phyloP scores from a whole-genome alignment of 2,329 filamentous ascomycete species.

The Pleoardoris graminearum region DNA sequence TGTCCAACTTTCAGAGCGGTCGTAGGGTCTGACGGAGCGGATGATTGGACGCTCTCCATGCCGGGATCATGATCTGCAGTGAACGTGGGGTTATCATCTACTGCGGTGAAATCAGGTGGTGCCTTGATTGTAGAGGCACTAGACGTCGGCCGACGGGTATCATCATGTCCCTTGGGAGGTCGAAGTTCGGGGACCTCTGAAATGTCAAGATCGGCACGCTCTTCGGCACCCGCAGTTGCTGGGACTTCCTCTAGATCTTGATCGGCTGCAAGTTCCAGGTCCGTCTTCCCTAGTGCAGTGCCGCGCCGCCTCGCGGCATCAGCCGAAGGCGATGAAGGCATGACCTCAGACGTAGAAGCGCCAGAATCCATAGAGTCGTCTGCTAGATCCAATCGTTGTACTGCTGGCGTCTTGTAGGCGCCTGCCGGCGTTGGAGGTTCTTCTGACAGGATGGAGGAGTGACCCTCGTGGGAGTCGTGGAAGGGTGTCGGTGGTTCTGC shows the following conservation, averaged over 20 bases:
- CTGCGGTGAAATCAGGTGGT: constrained; percentile 37
- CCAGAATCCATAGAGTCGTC: constrained; percentile 34
- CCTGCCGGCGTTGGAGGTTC: constrained; percentile 46
- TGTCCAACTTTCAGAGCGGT: constrained; percentile 39
- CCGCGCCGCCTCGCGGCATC: constrained; percentile 45
- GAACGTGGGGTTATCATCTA: constrained; percentile 36
- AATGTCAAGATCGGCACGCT: not conserved
- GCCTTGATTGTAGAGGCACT: constrained; percentile 45
- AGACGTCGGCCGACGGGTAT: constrained; percentile 39
- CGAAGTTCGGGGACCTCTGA: not conserved
- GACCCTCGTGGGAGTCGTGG: constrained; percentile 19
- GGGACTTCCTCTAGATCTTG: constrained; percentile 11
- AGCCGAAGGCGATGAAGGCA: constrained; percentile 50
- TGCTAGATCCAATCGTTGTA: constrained; percentile 27
- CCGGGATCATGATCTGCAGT: constrained; percentile 35
- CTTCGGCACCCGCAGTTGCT: constrained; percentile 14
- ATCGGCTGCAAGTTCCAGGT: constrained; percentile 4
- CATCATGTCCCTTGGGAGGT: constrained; percentile 16
- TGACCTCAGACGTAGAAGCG: constrained; percentile 35
- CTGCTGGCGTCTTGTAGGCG: constrained; percentile 49
- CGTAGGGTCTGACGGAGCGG: constrained; percentile 24
- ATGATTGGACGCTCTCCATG: constrained; percentile 30
- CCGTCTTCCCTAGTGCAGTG: constrained; percentile 8
- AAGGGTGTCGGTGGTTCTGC: not conserved
- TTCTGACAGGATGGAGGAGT: constrained; percentile 36